These are phyloP conservation scores for Isoetes taiwanensis DNA, from an alignment of 75 land plant species.

Conservation along the genomic window DNA sequence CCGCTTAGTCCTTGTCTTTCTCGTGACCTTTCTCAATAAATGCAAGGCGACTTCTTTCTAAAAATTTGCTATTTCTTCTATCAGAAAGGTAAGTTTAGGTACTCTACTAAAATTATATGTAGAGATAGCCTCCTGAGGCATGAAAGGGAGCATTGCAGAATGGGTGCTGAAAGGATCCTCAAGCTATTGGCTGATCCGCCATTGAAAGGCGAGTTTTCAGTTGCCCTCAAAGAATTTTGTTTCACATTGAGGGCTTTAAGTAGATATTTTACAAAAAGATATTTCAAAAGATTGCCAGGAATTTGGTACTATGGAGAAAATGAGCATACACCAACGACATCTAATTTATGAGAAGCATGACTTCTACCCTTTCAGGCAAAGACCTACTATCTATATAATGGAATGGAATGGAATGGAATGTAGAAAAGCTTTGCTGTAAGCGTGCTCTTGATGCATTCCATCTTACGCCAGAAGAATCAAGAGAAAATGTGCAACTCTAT, in stretches of 20 bases:
- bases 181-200: conserved; percentile 44
- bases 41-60: no score
- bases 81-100: no score
- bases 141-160: conserved; percentile 36
- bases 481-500: conserved; percentile 94
- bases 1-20: no score
- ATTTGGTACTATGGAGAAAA: conserved; percentile 78
- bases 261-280: conserved; percentile 85
- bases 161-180: conserved; percentile 72
- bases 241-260: conserved; percentile 85
- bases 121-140: conserved; percentile 18
- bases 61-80: no score
- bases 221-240: conserved; percentile 93
- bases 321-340: conserved; percentile 70
- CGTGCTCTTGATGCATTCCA: conserved; percentile 69
- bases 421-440: conserved; percentile 53
- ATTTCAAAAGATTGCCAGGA: conserved; percentile 86
- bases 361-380: no score
- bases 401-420: no score
- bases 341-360: no score
- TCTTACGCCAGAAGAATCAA: conserved; percentile 61
- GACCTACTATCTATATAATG: no score
- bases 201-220: conserved; percentile 60
- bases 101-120: no score
- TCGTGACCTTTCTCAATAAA: no score